Evolutionary conservation across 208 protist genomes (phyloP).

Genomic region (Trypanosoma platydactyli): DNA sequence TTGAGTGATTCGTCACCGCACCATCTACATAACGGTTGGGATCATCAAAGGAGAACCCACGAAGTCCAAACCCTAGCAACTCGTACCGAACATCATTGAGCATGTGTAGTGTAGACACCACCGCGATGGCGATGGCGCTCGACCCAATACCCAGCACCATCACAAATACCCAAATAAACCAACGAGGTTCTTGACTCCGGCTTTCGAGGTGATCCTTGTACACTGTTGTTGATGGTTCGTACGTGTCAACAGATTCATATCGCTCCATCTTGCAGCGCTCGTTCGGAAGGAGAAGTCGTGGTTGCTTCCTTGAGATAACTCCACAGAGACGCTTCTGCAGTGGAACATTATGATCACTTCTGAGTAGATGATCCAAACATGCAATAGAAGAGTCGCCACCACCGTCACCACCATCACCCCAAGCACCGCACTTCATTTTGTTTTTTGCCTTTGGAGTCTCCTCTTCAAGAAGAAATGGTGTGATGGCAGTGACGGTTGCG

Average conservation of each 20-base stretch:
- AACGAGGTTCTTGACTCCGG: constrained; percentile 51
- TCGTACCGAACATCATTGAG: constrained; percentile 50
- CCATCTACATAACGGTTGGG: neutral
- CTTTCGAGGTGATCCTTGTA: constrained; percentile 66
- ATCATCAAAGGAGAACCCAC: constrained; percentile 34
- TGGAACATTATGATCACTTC: neutral
- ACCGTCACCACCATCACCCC: no score
- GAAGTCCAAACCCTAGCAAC: constrained; percentile 45
- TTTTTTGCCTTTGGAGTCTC: no score
- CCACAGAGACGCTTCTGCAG: constrained; percentile 13
- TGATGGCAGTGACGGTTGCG: no score
- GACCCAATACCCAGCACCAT: constrained; percentile 41
- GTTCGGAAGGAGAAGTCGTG: constrained; percentile 24
- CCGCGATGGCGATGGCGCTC: constrained; percentile 35
- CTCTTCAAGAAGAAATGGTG: no score
- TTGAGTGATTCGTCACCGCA: neutral
- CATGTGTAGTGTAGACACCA: constrained; percentile 42
- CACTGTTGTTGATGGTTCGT: constrained; percentile 47
- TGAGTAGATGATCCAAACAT: neutral
- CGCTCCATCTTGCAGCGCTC: constrained; percentile 48
- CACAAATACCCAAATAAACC: constrained; percentile 72
- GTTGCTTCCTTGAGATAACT: constrained; percentile 31
- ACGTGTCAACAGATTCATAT: constrained; percentile 60
- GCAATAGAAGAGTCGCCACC: neutral
- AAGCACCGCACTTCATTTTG: no score